phyloP scores from a whole-genome alignment of 306 rosid genomes.

The Prinsepia uniflora region DNA sequence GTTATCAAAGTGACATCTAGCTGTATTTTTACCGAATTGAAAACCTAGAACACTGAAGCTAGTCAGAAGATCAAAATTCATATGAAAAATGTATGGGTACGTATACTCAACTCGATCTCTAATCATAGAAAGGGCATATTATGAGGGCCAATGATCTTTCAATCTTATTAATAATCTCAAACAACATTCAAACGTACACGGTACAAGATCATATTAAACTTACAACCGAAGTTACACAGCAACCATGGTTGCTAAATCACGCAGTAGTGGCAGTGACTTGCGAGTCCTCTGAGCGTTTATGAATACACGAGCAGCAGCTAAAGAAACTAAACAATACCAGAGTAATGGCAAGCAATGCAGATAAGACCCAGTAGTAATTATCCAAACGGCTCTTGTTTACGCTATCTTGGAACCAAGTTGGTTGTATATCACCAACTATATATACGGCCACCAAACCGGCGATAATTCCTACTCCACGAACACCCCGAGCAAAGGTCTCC shows the following conservation, averaged over 20 bases:
- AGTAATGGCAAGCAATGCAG: constrained; percentile 9
- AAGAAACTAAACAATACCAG: neutral
- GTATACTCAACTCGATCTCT: too few relatives aligned
- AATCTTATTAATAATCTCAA: too few relatives aligned
- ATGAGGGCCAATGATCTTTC: too few relatives aligned
- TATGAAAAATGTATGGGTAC: neutral
- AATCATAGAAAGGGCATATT: too few relatives aligned
- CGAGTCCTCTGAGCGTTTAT: neutral
- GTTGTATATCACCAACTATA: constrained; percentile 1
- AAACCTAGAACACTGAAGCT: too few relatives aligned
- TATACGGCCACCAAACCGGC: constrained; percentile 22
- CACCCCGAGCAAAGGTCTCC: neutral
- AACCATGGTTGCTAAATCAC: too few relatives aligned
- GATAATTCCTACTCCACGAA: constrained; percentile 26
- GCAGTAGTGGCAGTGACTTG: neutral
- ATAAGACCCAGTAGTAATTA: constrained; percentile 32
- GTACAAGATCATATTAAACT: too few relatives aligned
- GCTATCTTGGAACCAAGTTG: constrained; percentile 33
- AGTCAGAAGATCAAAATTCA: neutral
- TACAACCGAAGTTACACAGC: too few relatives aligned
- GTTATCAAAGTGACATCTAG: too few relatives aligned
- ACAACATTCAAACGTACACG: too few relatives aligned
- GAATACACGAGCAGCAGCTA: too few relatives aligned
- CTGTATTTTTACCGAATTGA: too few relatives aligned
- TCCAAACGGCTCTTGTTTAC: constrained; percentile 32